phyloP scores from a whole-genome alignment of 208 protist species.

The Crithidia thermophila region DNA sequence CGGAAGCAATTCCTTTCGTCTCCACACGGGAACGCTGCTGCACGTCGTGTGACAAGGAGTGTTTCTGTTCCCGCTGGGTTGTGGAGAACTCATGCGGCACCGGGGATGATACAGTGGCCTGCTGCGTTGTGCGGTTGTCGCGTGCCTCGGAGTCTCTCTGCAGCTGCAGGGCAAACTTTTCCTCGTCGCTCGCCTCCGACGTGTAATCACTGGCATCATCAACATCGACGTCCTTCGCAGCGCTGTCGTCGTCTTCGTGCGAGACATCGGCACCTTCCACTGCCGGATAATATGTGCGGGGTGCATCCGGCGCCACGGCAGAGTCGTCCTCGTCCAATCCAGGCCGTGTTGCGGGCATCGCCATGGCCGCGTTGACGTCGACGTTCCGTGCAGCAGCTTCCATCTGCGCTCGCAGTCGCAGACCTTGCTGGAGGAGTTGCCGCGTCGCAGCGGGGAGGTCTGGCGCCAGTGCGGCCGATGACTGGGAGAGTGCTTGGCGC shows the following conservation, averaged over 20 bases:
- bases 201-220: constrained; percentile 33
- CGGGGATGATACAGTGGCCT: background rate
- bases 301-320: no score
- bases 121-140: constrained; percentile 16
- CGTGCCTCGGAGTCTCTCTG: constrained; percentile 31
- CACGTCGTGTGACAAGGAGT: background rate
- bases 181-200: constrained; percentile 53
- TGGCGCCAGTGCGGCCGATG: background rate
- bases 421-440: constrained; percentile 44
- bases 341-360: no score
- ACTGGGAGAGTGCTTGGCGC: background rate
- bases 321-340: no score
- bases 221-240: background rate
- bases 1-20: background rate
- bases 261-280: no score
- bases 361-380: background rate
- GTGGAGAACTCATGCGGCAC: background rate
- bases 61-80: background rate
- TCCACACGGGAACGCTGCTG: background rate
- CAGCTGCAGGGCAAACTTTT: constrained; percentile 47
- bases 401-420: constrained; percentile 53
- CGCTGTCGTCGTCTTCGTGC: background rate
- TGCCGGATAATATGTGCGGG: no score
- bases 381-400: constrained; percentile 27
- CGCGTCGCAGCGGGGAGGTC: constrained; percentile 27